These are phyloP conservation scores for Ophiocordyceps sinensis DNA, from an alignment of 2,329 filamentous ascomycete species.

Conservation along the genomic window DNA sequence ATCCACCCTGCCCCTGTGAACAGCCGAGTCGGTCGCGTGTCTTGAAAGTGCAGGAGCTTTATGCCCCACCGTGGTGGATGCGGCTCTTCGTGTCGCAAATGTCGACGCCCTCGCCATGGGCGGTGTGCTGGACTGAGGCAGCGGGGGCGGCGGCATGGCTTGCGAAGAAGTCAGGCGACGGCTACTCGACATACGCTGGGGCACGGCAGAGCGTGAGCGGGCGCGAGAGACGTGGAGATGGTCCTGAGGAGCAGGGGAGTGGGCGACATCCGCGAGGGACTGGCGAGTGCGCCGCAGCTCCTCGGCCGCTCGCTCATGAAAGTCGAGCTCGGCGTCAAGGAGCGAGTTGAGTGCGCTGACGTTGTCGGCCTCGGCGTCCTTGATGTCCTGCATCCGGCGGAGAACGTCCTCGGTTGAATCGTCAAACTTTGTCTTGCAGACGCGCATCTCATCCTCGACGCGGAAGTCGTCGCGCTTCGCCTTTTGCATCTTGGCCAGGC, in stretches of 20 bases:
- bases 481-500: slow-evolving; percentile 81
- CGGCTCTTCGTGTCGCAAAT: slow-evolving; percentile 17
- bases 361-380: slow-evolving; percentile 76
- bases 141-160: slow-evolving; percentile 16
- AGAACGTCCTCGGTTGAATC: slow-evolving; percentile 86
- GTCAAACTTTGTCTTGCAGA: slow-evolving; percentile 90
- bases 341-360: slow-evolving; percentile 68
- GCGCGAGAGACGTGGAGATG: slow-evolving; percentile 16
- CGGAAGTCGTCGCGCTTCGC: slow-evolving; percentile 87
- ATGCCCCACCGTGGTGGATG: slow-evolving; percentile 8
- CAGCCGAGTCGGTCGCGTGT: slow-evolving; percentile 21
- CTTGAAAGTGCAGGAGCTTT: slow-evolving; percentile 28
- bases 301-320: slow-evolving; percentile 81
- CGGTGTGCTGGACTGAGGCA: slow-evolving; percentile 21
- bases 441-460: slow-evolving; percentile 80
- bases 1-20: slow-evolving; percentile 16
- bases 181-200: slow-evolving; percentile 27
- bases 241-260: slow-evolving; percentile 3
- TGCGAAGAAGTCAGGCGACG: slow-evolving; percentile 21
- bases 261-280: slow-evolving; percentile 23
- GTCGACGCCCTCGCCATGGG: slow-evolving; percentile 22
- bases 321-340: slow-evolving; percentile 77
- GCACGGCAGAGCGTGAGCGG: slow-evolving; percentile 31
- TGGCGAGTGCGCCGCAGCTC: slow-evolving; percentile 48
- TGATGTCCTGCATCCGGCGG: slow-evolving; percentile 90